phyloP scores from a whole-genome alignment of 305 asterid genomes.

The Fraxinus xanthoxyloides region DNA sequence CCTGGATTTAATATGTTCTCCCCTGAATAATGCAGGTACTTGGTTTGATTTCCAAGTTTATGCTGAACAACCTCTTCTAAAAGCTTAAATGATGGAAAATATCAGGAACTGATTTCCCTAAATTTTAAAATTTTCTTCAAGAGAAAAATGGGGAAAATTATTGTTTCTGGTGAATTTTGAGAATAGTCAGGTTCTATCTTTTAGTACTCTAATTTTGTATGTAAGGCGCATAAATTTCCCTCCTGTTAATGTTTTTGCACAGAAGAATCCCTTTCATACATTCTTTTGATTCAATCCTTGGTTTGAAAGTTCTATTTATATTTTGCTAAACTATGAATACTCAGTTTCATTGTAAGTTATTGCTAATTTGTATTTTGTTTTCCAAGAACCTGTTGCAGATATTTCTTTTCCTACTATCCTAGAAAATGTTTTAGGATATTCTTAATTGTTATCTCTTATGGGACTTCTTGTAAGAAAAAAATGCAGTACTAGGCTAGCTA shows the following conservation, averaged over 20 bases:
- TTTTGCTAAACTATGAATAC: not conserved
- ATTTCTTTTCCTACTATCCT: not conserved
- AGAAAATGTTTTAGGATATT: not conserved
- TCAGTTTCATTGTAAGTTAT: not conserved
- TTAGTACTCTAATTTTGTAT: not conserved
- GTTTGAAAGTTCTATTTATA: not conserved
- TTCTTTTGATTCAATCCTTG: not conserved
- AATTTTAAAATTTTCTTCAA: not conserved
- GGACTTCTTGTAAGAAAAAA: no score
- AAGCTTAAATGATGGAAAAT: not conserved
- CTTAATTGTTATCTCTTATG: no score
- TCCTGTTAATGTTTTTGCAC: not conserved
- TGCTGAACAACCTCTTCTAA: not conserved
- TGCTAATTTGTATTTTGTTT: not conserved
- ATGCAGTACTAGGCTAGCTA: not conserved
- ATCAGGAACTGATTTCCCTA: not conserved
- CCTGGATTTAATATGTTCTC: conserved; percentile 40
- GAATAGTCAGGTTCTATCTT: not conserved
- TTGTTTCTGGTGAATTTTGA: not conserved
- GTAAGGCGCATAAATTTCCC: not conserved
- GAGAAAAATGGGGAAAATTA: not conserved
- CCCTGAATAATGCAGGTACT: conserved; percentile 52
- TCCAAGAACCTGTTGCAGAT: not conserved
- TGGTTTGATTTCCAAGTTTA: conserved; percentile 37
- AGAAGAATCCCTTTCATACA: not conserved